Evolutionary conservation across 106 monocot species (phyloP), one percentile per base, ranked within the genome.

Genomic region (Ottelia alismoides): DNA sequence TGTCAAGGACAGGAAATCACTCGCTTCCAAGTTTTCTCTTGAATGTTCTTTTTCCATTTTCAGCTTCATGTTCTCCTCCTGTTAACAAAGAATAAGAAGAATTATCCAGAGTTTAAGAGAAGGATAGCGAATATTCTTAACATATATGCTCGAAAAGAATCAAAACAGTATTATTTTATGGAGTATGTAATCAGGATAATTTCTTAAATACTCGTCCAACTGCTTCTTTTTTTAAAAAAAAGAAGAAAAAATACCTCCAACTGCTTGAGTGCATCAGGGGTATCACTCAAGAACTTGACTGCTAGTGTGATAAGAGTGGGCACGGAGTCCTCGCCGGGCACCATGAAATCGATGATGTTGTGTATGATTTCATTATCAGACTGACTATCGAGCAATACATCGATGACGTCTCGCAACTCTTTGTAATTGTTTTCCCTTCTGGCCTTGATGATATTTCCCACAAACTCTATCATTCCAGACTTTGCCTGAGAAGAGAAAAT

Each of bases 291-390:
- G 47, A 45, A 66, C 31, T 72, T 72, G 0, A 72, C 31, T 3
- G 72, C 72, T 3, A 72, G 56, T 22, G 72, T 65, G 46, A 66
- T 59, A 25, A 66, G 22, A 22, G 32, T 61, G 31, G 70, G 70
- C 19, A 70, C 70, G 2, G 63, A 56, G 28, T 62, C 58, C 27
- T 72, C 50, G 7, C 63, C 72, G 17, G 69, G 69, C 47, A 75
- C 46, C 65, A 69, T 70, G 70, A 64, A 28, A 45, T 76, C 70
- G 20, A 54, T 49, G 30, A 65, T 58, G 49, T 27, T 60, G 6
- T 18, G 28, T 1, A 61, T 23, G 18, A 61, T 12, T n/a, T 24
- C 49, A 21, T 58, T 18, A 7, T 29, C 3, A 1, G 45, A 27
- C 26, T 20, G 22, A 40, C 54, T 20, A 16, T 49, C 22, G 48